Evolutionary conservation across 1,284 basidiomycete genomes (phyloP), one percentile per base, ranked within the genome.

Genomic region (Abortiporus biennis): DNA sequence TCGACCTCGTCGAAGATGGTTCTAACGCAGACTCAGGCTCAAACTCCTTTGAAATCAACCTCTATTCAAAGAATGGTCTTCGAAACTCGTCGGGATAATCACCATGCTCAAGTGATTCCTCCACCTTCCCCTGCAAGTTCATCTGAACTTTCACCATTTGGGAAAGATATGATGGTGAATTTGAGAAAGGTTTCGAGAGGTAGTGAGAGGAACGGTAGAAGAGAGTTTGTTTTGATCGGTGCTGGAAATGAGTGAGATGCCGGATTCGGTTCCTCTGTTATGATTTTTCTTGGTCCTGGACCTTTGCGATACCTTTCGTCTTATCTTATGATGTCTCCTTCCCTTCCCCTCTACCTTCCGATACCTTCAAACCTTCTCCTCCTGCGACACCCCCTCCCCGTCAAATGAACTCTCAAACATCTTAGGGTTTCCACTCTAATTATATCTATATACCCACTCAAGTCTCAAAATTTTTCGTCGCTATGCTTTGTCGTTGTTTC

Each of bases 91-190:
- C n/a, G n/a, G n/a, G n/a, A n/a, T n/a, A n/a, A n/a, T n/a, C n/a
- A n/a, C n/a, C n/a, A n/a, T n/a, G n/a, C n/a, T n/a, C n/a, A n/a
- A n/a, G n/a, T n/a, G n/a, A n/a, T n/a, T n/a, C n/a, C n/a, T n/a
- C n/a, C n/a, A 23, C 71, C 78, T 2, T 82, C 80, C 3, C 78
- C 82, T n/a, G 72, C 77, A n/a, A 79, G 74, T 20, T 85, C 83
- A 3, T 74, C 80, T 11, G 85, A 86, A 50, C 62, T 87, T 37
- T 86, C 84, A 17, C 80, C 81, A 9, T 59, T 80, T 25, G 78
- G 71, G 6, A 69, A 68, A 49, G 71, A 80, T 54, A 69, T 87
- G 54, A 86, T 86, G 85, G 62, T 64, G 43, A 70, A 77, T 52
- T 55, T 81, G 36, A 65, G 84, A 45, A 67, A 68, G 78, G 40